These are phyloP conservation scores for Protea cynaroides DNA, from an alignment of 164 flowering plant species.

Conservation along the genomic window DNA sequence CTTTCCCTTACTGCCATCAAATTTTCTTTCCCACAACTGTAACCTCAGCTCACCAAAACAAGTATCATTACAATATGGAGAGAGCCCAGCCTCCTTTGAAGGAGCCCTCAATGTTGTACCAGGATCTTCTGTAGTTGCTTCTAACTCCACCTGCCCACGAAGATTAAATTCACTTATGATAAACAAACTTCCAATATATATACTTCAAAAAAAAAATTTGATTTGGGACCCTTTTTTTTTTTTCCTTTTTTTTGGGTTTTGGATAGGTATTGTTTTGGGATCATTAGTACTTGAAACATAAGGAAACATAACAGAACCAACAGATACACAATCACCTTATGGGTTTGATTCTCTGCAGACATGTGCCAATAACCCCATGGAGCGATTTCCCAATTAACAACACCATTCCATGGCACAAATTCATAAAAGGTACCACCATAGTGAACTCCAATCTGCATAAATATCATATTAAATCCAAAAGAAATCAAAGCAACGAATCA, in stretches of 20 bases:
- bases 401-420: slow-evolving; percentile 97
- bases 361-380: slow-evolving; percentile 91
- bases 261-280: background rate
- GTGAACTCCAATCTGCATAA: slow-evolving; percentile 81
- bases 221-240: too few species aligned
- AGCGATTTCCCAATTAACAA: slow-evolving; percentile 72
- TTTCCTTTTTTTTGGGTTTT: too few species aligned
- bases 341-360: slow-evolving; percentile 61
- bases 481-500: background rate
- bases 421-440: slow-evolving; percentile 75
- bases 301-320: background rate
- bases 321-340: slow-evolving; percentile 43
- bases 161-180: background rate
- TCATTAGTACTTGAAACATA: background rate
- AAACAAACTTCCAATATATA: too few species aligned
- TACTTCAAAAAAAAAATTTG: too few species aligned
- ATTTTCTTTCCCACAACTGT: slow-evolving; percentile 64
- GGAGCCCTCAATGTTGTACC: slow-evolving; percentile 93
- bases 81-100: slow-evolving; percentile 76
- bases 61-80: slow-evolving; percentile 86
- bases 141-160: slow-evolving; percentile 66
- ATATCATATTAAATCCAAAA: background rate
- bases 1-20: slow-evolving; percentile 87
- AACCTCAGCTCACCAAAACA: slow-evolving; percentile 67
- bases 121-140: slow-evolving; percentile 65